A percentile compares a stretch with the other conserved stretches of the same genome.
These are phyloP conservation scores for Shiraia bambusicola DNA, from an alignment of 2,329 filamentous ascomycete genomes.

Conservation along the genomic window DNA sequence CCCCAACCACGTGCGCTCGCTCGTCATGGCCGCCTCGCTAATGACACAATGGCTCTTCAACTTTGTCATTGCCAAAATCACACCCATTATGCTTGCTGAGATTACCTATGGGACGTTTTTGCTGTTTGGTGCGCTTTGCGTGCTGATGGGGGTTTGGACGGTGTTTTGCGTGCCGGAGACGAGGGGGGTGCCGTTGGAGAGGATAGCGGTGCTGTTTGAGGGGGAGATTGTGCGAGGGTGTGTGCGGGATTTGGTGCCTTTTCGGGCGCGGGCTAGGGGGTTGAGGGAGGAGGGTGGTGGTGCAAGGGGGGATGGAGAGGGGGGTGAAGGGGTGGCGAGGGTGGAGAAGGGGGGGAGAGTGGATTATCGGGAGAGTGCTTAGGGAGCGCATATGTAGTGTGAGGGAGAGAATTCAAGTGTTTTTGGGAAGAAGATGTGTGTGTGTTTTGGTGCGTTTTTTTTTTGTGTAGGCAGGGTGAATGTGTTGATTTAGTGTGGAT, in stretches of 20 bases:
- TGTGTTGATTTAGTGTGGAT: no score
- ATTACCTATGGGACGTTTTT: constrained; percentile 50
- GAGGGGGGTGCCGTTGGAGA: constrained; percentile 47
- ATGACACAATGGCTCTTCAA: constrained; percentile 50
- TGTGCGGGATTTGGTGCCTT: constrained; percentile 43
- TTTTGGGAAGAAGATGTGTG: no score
- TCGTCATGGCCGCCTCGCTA: constrained; percentile 48
- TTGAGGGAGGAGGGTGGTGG: constrained; percentile 33
- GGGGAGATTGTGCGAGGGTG: constrained; percentile 46
- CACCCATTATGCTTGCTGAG: constrained; percentile 46
- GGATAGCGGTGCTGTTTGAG: constrained; percentile 47
- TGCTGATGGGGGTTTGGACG: constrained; percentile 47
- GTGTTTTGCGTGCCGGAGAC: constrained; percentile 49
- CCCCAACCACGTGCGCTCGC: constrained; percentile 45
- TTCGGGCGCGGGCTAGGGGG: constrained; percentile 40
- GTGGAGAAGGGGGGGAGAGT: constrained; percentile 16
- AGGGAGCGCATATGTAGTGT: no score
- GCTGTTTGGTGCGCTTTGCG: constrained; percentile 46
- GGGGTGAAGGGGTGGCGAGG: constrained; percentile 22
- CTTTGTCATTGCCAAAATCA: constrained; percentile 39
- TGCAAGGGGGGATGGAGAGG: constrained; percentile 30
- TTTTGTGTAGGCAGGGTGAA: no score
- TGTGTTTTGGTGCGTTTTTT: no score
- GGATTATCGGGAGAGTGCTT: no score
- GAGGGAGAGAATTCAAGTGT: no score